These are phyloP conservation scores for Talaromyces sp. DNA, from an alignment of 2,329 filamentous ascomycete genomes.

Conservation along the genomic window DNA sequence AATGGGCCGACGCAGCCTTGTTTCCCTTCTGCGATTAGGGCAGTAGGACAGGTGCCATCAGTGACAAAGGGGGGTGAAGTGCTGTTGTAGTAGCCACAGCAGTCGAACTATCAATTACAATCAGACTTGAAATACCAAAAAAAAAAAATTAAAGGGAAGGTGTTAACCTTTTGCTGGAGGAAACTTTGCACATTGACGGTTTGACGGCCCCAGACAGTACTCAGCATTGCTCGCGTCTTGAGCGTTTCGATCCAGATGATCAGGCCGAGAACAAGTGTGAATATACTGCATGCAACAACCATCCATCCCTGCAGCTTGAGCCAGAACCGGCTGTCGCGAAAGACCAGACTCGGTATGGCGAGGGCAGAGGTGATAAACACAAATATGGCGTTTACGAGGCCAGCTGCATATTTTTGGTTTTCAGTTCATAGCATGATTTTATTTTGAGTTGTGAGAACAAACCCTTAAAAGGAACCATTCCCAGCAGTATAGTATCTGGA, in stretches of 20 bases:
- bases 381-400: slow-evolving; percentile 67
- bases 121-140: background rate
- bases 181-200: slow-evolving; percentile 57
- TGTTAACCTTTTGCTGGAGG: slow-evolving; percentile 61
- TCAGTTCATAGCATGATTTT: background rate
- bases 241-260: slow-evolving; percentile 71
- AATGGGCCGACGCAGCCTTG: slow-evolving; percentile 67
- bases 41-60: slow-evolving; percentile 63
- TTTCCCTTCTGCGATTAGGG: slow-evolving; percentile 65
- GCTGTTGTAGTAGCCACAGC: slow-evolving; percentile 75
- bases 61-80: slow-evolving; percentile 68
- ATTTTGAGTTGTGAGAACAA: background rate
- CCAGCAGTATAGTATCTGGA: slow-evolving; percentile 49
- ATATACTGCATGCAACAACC: slow-evolving; percentile 57
- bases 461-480: slow-evolving; percentile 52
- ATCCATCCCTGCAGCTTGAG: slow-evolving; percentile 66
- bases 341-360: slow-evolving; percentile 67
- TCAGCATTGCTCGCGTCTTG: slow-evolving; percentile 60
- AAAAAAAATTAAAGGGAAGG: slow-evolving; percentile 17
- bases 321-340: slow-evolving; percentile 62
- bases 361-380: slow-evolving; percentile 66
- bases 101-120: slow-evolving; percentile 58
- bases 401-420: slow-evolving; percentile 43
- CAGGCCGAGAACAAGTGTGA: slow-evolving; percentile 63
- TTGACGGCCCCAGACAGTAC: slow-evolving; percentile 57